Evolutionary conservation across 768 basidiomycete species (phyloP).

Genomic region (Paxillus ammoniavirescens): DNA sequence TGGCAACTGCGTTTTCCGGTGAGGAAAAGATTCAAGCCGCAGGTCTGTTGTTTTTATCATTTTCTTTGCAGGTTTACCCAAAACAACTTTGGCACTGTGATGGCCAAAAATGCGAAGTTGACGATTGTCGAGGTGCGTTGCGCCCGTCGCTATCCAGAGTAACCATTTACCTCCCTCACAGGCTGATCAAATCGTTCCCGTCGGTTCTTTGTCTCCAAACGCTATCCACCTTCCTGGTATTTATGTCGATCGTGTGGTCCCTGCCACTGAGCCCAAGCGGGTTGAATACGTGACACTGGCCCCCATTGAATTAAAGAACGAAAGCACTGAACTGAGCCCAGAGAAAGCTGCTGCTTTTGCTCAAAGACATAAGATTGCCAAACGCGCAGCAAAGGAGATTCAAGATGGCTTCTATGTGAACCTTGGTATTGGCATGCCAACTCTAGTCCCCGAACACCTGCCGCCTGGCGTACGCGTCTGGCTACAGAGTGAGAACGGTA

Average conservation of each 20-base stretch:
- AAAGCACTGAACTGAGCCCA: slow-evolving; percentile 33
- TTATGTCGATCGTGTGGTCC: slow-evolving; percentile 88
- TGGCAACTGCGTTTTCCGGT: slow-evolving; percentile 92
- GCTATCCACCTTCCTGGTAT: slow-evolving; percentile 81
- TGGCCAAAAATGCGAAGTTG: slow-evolving; percentile 87
- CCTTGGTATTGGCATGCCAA: slow-evolving; percentile 89
- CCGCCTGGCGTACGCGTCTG: slow-evolving; percentile 76
- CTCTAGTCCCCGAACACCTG: slow-evolving; percentile 79
- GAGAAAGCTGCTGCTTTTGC: slow-evolving; percentile 54
- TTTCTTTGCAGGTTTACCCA: slow-evolving; percentile 62
- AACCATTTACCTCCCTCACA: slow-evolving; percentile 24
- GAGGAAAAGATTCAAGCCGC: slow-evolving; percentile 13
- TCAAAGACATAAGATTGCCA: slow-evolving; percentile 73
- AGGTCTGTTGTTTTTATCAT: neutral
- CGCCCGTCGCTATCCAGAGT: slow-evolving; percentile 3
- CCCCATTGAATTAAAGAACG: slow-evolving; percentile 35
- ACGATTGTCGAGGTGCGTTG: slow-evolving; percentile 82
- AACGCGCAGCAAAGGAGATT: slow-evolving; percentile 86
- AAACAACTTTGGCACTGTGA: slow-evolving; percentile 83
- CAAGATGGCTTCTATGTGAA: slow-evolving; percentile 88
- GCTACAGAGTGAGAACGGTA: slow-evolving; percentile 90
- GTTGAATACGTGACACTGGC: slow-evolving; percentile 78
- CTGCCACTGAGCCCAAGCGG: slow-evolving; percentile 69
- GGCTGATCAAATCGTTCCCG: slow-evolving; percentile 89
- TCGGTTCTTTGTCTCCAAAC: slow-evolving; percentile 78